Evolutionary conservation across 306 rosid species (phyloP), one percentile per base, ranked within the genome.

Genomic region (Glycyrrhiza uralensis): DNA sequence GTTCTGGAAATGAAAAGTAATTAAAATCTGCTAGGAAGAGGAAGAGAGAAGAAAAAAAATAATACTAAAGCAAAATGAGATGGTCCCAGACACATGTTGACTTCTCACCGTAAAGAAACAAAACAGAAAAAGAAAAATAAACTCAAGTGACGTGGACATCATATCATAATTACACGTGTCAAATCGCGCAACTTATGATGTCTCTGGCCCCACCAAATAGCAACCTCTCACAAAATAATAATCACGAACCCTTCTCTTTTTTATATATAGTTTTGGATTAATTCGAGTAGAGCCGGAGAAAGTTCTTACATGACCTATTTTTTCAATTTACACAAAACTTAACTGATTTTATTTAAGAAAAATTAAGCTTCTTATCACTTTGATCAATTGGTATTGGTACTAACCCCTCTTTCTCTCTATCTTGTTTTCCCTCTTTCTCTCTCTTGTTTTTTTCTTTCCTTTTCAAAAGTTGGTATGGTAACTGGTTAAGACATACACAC

Each of bases 401-500:
- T n/a, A n/a, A n/a, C n/a, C 77, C 42, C 56, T 64, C 54, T 74
- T 49, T 54, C 80, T 80, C 69, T 67, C 60, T 58, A 6, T n/a
- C 2, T 44, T 47, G 57, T 20, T 50, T 11, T 1, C 14, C 0
- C 4, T n/a, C 18, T 44, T 44, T 13, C 7, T 44, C 19, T 44
- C 14, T 13, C 7, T 44, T 7, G 1, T 42, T n/a, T 44, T 15
- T 68, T 77, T 38, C n/a, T n/a, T n/a, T n/a, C n/a, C 71, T 76
- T 79, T 76, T 82, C 79, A 78, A 33, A 45, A 84, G 91, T 89
- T 82, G 95, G 95, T 84, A n/a, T n/a, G n/a, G n/a, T n/a, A n/a
- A n/a, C n/a, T n/a, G n/a, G n/a, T n/a, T n/a, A 72, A 80, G 80
- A 72, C 89, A 60, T 26, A 20, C 29, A 69, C 77, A 26, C 69